phyloP scores from a whole-genome alignment of 306 rosid species.

The Rosa multiflora region DNA sequence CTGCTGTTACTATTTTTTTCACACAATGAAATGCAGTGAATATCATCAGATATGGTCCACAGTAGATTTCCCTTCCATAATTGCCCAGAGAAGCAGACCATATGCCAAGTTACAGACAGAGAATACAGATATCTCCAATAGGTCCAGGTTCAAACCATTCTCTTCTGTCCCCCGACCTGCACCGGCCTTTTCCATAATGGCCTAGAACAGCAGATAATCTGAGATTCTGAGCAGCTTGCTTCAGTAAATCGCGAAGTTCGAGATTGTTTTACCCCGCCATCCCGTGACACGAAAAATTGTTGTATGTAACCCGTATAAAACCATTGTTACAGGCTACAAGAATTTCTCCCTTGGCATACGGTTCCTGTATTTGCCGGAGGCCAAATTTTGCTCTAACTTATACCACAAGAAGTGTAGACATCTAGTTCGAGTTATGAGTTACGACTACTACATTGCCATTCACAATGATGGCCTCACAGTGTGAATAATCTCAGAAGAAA shows the following conservation, averaged over 20 bases:
- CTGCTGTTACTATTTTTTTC: neutral
- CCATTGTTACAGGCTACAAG: neutral
- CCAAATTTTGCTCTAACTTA: neutral
- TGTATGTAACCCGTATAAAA: neutral
- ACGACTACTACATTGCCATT: neutral
- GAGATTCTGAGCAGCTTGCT: neutral
- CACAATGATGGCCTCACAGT: neutral
- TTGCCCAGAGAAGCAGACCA: neutral
- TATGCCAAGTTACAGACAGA: neutral
- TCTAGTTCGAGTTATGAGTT: neutral
- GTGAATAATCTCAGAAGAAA: neutral
- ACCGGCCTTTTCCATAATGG: neutral
- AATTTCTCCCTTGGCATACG: neutral
- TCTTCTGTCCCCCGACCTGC: neutral
- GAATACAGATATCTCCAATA: neutral
- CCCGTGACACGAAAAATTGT: neutral
- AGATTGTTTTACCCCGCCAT: neutral
- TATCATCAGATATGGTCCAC: neutral
- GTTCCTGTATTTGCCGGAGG: neutral
- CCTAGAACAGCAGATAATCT: neutral
- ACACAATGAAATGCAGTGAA: constrained; percentile 3
- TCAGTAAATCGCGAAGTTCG: neutral
- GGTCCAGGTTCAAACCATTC: constrained; percentile 7
- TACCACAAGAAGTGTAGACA: neutral
- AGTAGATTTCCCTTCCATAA: neutral